phyloP scores from a whole-genome alignment of 371 early-diverging fungal species.

The Mortierella sp. region DNA sequence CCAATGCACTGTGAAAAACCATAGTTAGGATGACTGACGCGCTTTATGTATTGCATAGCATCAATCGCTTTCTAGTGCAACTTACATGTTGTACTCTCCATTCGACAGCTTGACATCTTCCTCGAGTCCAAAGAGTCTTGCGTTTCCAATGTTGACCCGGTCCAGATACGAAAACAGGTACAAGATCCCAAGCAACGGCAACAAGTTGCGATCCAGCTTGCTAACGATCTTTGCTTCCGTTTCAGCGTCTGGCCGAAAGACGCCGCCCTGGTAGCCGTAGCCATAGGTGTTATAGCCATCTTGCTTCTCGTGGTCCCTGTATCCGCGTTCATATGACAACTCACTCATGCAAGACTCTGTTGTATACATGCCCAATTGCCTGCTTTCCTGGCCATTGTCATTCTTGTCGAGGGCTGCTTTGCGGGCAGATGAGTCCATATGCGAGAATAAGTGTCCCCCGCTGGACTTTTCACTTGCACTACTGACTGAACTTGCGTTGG shows the following conservation, averaged over 20 bases:
- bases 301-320: conserved; percentile 8
- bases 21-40: too few species aligned
- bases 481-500: too few species aligned
- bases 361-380: conserved; percentile 11
- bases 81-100: conserved; percentile 57
- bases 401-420: not conserved
- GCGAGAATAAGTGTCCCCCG: conserved; percentile 3
- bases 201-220: conserved; percentile 64
- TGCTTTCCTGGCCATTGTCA: conserved; percentile 1
- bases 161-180: conserved; percentile 70
- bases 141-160: conserved; percentile 72
- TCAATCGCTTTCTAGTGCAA: not conserved
- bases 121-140: conserved; percentile 57
- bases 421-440: not conserved
- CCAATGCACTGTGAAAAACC: conserved; percentile 14
- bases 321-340: conserved; percentile 6
- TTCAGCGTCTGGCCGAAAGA: conserved; percentile 16
- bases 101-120: conserved; percentile 40
- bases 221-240: conserved; percentile 54
- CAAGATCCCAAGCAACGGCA: conserved; percentile 62
- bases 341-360: conserved; percentile 14
- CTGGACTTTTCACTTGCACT: too few species aligned
- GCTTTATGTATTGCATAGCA: too few species aligned
- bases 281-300: not conserved
- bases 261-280: not conserved